Percentiles rank a stretch among this genome's conserved stretches.
Evolutionary conservation across 225 moss, liverwort and hornwort species (phyloP).

Genomic region (Thuidium tamariscinum): DNA sequence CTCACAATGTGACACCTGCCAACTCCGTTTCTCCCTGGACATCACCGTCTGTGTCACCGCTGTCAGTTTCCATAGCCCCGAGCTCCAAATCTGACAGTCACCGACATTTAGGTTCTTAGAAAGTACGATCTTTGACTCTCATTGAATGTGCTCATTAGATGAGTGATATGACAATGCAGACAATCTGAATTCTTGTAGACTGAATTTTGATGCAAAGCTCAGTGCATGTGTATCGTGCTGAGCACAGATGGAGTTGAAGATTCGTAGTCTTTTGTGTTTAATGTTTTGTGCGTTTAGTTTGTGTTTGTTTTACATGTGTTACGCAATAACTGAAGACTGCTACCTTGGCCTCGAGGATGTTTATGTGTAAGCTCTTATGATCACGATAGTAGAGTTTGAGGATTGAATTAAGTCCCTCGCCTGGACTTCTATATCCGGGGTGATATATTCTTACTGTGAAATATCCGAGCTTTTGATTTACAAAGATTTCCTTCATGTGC

Average conservation of each 20-base stretch:
- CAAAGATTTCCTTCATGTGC: not conserved
- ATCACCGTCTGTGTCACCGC: constrained; percentile 12
- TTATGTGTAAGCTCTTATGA: not conserved
- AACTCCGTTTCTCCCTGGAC: constrained; percentile 14
- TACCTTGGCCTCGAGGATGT: not conserved
- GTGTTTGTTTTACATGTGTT: no score
- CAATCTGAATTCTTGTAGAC: not conserved
- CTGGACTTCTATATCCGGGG: not conserved
- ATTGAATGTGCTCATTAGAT: not conserved
- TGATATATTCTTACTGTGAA: not conserved
- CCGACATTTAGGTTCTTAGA: not conserved
- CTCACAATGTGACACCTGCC: constrained; percentile 12
- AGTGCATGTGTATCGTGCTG: not conserved
- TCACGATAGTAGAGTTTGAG: not conserved
- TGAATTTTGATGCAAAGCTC: not conserved
- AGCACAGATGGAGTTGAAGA: not conserved
- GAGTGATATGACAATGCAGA: not conserved
- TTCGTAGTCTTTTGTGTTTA: not conserved
- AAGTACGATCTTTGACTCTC: not conserved
- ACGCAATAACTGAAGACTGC: not conserved
- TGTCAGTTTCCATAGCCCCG: not conserved
- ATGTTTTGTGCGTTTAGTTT: not conserved
- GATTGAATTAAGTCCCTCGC: not conserved
- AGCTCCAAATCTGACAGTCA: not conserved
- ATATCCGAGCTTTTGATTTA: not conserved